phyloP scores from a whole-genome alignment of 345 rosid species.

The Limnanthes douglasii region DNA sequence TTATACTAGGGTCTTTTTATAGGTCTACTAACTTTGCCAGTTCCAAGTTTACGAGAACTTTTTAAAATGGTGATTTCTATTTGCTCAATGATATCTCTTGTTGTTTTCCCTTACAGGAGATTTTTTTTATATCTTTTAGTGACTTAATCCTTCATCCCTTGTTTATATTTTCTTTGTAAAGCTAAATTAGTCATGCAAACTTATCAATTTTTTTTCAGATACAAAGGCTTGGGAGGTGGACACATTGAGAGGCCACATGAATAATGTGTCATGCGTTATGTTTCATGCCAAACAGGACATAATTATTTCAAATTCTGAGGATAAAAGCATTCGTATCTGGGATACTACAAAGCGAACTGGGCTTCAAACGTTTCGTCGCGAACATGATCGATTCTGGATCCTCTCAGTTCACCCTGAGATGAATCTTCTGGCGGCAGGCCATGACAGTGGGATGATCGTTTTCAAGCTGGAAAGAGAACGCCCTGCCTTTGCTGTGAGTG shows the following conservation, averaged over 20 bases:
- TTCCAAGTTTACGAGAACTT: too few relatives aligned
- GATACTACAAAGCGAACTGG: conserved; percentile 83
- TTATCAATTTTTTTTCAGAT: conserved; percentile 30
- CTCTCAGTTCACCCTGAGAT: conserved; percentile 79
- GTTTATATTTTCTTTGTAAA: too few relatives aligned
- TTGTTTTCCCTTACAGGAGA: too few relatives aligned
- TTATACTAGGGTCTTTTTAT: too few relatives aligned
- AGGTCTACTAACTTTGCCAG: too few relatives aligned
- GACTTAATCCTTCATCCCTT: too few relatives aligned
- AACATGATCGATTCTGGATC: conserved; percentile 89
- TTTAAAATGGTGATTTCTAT: too few relatives aligned
- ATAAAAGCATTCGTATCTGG: conserved; percentile 89
- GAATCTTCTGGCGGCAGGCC: conserved; percentile 92
- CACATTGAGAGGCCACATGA: conserved; percentile 85
- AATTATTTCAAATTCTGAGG: conserved; percentile 86
- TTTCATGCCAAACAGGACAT: conserved; percentile 84
- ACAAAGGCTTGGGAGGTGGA: conserved; percentile 95
- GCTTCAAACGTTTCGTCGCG: conserved; percentile 79
- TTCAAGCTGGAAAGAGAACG: conserved; percentile 84
- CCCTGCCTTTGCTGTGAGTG: conserved; percentile 69
- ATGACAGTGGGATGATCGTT: conserved; percentile 91
- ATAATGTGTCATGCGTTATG: conserved; percentile 82
- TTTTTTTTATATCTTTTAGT: too few relatives aligned
- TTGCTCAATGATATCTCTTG: too few relatives aligned
- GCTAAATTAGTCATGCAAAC: background rate